Conservation (phyloP, 1,284 basidiomycete genomes). For the Marasmius fiardii region DNA sequence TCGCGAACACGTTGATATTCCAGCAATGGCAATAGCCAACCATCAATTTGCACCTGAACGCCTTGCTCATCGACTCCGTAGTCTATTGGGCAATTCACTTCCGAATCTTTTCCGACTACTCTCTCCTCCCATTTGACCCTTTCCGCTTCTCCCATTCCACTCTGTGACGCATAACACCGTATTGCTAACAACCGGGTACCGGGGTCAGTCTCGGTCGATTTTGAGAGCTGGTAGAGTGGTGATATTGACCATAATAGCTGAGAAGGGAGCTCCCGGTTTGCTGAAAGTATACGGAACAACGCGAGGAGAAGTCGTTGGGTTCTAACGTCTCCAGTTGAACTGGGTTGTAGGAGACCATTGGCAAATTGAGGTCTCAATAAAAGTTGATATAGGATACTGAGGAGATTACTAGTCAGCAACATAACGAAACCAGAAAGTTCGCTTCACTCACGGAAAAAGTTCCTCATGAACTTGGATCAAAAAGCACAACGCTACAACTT, state of each 20-base stretch:
- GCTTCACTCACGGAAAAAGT: conserved; percentile 63
- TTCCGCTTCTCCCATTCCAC: conserved; percentile 74
- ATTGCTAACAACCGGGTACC: conserved; percentile 73
- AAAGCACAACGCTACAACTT: conserved; percentile 57
- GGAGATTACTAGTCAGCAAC: conserved; percentile 6
- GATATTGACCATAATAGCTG: conserved; percentile 65
- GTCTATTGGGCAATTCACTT: conserved; percentile 54
- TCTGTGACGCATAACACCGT: conserved; percentile 72
- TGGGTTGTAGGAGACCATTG: conserved; percentile 50
- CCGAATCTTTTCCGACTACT: conserved; percentile 54
- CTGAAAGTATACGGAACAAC: conserved; percentile 76
- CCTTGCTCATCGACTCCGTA: conserved; percentile 47
- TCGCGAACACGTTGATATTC: conserved; percentile 62
- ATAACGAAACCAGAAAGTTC: conserved; percentile 7
- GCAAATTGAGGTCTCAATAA: conserved; percentile 40
- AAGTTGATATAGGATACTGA: conserved; percentile 50
- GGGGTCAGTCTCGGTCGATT: conserved; percentile 53
- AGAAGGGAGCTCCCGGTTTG: conserved; percentile 65
- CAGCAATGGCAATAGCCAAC: conserved; percentile 73
- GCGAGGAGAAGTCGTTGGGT: conserved; percentile 72
- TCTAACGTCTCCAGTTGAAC: conserved; percentile 33
- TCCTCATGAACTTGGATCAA: conserved; percentile 71
- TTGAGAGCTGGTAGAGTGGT: conserved; percentile 56
- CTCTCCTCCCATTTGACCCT: conserved; percentile 62
- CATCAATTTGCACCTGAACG: conserved; percentile 49